Conservation (phyloP, 2,329 filamentous ascomycete genomes). For the Epichloe festucae region DNA sequence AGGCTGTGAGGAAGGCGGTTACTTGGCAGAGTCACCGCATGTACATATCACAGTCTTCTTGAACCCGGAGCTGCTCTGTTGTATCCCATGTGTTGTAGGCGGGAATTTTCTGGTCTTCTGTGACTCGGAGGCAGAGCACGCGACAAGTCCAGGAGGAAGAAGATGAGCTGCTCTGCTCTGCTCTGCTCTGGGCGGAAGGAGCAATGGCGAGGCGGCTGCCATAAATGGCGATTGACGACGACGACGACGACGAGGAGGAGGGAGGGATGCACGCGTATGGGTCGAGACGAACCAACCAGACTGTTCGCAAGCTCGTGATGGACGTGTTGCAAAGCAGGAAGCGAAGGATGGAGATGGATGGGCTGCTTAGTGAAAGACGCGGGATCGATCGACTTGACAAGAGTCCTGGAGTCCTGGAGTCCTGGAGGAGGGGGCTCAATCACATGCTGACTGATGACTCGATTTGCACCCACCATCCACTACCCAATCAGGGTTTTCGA, state of each 20-base stretch:
- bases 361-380: background rate
- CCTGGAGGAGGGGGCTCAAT: background rate
- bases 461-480: no score
- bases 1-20: background rate
- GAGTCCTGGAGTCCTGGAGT: no score
- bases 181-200: background rate
- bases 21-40: background rate
- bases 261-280: no score
- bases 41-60: background rate
- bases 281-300: no score
- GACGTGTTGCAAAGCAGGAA: background rate
- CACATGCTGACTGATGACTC: background rate
- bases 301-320: no score
- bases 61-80: background rate
- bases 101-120: no score
- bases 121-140: background rate
- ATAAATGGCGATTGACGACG: background rate
- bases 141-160: background rate
- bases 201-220: background rate
- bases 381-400: background rate
- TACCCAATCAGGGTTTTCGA: background rate
- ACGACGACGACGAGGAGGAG: no score
- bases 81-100: background rate
- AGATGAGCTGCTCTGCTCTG: background rate
- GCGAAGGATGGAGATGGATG: background rate